Evolutionary conservation across 352 stramenopile species (phyloP).

Genomic region (Phytophthora idaei): DNA sequence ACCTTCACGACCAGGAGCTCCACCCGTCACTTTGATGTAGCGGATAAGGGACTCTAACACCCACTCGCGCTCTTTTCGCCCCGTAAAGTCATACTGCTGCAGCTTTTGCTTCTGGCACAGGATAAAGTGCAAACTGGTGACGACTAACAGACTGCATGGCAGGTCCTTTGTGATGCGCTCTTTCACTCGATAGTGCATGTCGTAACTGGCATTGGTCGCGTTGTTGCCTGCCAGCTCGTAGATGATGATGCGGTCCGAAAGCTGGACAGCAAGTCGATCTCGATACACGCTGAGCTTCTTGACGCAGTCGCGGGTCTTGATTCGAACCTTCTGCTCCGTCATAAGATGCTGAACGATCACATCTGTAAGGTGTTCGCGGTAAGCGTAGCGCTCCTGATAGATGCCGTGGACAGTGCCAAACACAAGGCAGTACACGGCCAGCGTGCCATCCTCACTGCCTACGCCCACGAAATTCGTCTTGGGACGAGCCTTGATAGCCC

Average conservation of each 20-base stretch:
- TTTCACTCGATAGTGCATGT: slow-evolving; percentile 94
- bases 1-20: slow-evolving; percentile 87
- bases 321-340: slow-evolving; percentile 95
- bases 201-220: slow-evolving; percentile 59
- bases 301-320: slow-evolving; percentile 95
- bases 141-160: slow-evolving; percentile 87
- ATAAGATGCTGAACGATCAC: slow-evolving; percentile 96
- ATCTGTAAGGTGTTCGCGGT: slow-evolving; percentile 94
- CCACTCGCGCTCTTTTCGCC: slow-evolving; percentile 87
- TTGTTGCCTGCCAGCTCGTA: slow-evolving; percentile 92
- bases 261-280: slow-evolving; percentile 92
- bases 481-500: slow-evolving; percentile 79
- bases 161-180: slow-evolving; percentile 88
- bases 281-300: slow-evolving; percentile 94
- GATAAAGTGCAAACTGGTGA: slow-evolving; percentile 93
- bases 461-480: slow-evolving; percentile 89
- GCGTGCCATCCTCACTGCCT: slow-evolving; percentile 86
- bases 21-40: slow-evolving; percentile 93
- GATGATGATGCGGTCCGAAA: slow-evolving; percentile 94
- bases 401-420: slow-evolving; percentile 93
- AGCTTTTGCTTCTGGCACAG: slow-evolving; percentile 93
- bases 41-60: slow-evolving; percentile 89
- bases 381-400: slow-evolving; percentile 94
- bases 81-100: slow-evolving; percentile 92
- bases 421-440: slow-evolving; percentile 87